Percentiles rank a stretch among this genome's conserved stretches.
phyloP scores from a whole-genome alignment of 768 basidiomycete genomes.

The Boletus rubescentipes region DNA sequence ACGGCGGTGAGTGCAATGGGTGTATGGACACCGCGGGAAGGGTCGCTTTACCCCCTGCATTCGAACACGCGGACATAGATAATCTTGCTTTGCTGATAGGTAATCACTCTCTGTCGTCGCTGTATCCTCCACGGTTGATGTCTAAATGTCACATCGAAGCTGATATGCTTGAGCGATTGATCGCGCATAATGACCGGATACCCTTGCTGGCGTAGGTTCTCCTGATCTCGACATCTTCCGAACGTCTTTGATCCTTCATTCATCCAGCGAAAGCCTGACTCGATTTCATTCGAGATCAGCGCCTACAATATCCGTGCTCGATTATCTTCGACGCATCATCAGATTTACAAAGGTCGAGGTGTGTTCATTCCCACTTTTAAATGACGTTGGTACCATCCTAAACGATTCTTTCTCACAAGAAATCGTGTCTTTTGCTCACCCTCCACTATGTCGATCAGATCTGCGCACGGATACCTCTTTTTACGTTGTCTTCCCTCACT shows the following conservation, averaged over 20 bases:
- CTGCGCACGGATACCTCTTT: conserved; percentile 80
- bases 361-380: conserved; percentile 20
- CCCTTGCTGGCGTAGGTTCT: conserved; percentile 75
- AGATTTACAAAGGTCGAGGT: conserved; percentile 97
- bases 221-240: conserved; percentile 9
- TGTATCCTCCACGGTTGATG: conserved; percentile 19
- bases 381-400: conserved; percentile 4
- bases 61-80: conserved; percentile 83
- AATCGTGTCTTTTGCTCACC: conserved; percentile 76
- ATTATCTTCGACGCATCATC: conserved; percentile 93
- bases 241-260: conserved; percentile 21
- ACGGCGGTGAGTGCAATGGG: conserved; percentile 63
- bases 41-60: conserved; percentile 79
- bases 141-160: conserved; percentile 47
- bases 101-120: conserved; percentile 37
- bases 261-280: conserved; percentile 77
- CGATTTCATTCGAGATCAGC: conserved; percentile 95
- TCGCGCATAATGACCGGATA: conserved; percentile 95
- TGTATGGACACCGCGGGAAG: conserved; percentile 71
- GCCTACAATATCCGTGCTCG: conserved; percentile 83
- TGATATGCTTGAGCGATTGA: conserved; percentile 94
- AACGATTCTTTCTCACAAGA: conserved; percentile 41
- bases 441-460: conserved; percentile 94
- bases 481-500: conserved; percentile 93
- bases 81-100: conserved; percentile 87